These are phyloP conservation scores for Ustilago esculenta DNA, from an alignment of 1,284 basidiomycete genomes.

Conservation along the genomic window DNA sequence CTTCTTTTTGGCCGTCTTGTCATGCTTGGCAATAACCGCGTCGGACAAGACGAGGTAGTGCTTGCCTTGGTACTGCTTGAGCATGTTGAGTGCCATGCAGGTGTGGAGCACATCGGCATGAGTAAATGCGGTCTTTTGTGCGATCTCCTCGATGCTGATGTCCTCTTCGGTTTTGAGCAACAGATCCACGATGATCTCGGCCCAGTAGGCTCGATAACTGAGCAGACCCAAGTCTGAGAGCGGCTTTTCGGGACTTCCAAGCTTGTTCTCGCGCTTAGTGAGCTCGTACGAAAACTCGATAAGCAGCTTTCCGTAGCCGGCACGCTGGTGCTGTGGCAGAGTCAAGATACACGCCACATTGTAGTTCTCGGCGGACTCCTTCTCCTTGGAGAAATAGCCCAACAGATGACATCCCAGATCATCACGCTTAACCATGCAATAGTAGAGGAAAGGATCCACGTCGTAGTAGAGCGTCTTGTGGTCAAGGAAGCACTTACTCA, in stretches of 20 bases:
- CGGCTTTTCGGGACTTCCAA: conserved; percentile 97
- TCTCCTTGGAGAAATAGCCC: conserved; percentile 99
- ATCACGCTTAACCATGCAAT: conserved; percentile 93
- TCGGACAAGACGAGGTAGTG: conserved; percentile 94
- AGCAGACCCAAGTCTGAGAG: conserved; percentile 92
- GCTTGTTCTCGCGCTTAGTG: conserved; percentile 92
- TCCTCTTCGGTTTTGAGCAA: conserved; percentile 76
- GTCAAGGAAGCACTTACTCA: conserved; percentile 98
- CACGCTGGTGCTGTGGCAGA: conserved; percentile 94
- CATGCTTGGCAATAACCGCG: conserved; percentile 87
- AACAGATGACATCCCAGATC: conserved; percentile 91
- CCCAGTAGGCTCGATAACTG: conserved; percentile 96
- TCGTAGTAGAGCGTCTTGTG: conserved; percentile 99
- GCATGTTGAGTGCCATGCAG: conserved; percentile 92
- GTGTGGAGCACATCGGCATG: conserved; percentile 98
- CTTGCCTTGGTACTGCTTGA: conserved; percentile 95
- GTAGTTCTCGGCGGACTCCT: conserved; percentile 96
- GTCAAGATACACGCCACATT: conserved; percentile 99
- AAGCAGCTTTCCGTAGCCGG: conserved; percentile 91
- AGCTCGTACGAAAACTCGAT: conserved; percentile 99
- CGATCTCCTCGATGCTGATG: conserved; percentile 95
- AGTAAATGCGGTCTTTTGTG: conserved; percentile 94
- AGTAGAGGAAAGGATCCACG: conserved; percentile 99
- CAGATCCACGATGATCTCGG: conserved; percentile 93
- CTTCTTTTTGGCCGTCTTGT: conserved; percentile 82